Conservation (phyloP, 2,329 filamentous ascomycete genomes). For the Neurospora sp. region DNA sequence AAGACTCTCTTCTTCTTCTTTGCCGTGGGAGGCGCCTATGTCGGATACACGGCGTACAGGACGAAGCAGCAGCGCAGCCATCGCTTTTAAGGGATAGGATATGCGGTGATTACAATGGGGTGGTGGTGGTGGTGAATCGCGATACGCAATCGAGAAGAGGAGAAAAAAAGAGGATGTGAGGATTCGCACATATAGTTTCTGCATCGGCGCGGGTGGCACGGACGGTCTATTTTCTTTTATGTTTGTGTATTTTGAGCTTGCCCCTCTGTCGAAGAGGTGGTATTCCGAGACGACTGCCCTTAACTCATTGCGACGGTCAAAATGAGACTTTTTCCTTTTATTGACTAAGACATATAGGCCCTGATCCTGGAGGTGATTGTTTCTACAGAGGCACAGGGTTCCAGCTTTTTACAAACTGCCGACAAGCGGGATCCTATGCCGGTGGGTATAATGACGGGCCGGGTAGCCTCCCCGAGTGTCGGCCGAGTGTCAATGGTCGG, state of each 20-base stretch:
- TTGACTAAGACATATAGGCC: not conserved
- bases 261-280: not conserved
- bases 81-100: constrained; percentile 35
- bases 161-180: constrained; percentile 5
- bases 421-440: not conserved
- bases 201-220: constrained; percentile 11
- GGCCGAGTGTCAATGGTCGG: not conserved
- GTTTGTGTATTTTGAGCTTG: not conserved
- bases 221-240: constrained; percentile 3
- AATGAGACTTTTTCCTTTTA: constrained; percentile 1
- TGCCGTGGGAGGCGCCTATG: constrained; percentile 64
- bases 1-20: constrained; percentile 73
- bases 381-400: not conserved
- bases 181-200: constrained; percentile 9
- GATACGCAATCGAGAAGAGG: constrained; percentile 1
- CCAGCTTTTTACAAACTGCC: not conserved
- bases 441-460: not conserved
- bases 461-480: not conserved
- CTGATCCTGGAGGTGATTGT: not conserved
- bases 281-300: not conserved
- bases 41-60: constrained; percentile 78
- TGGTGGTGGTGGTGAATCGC: constrained; percentile 3
- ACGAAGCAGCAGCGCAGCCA: constrained; percentile 51
- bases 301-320: constrained; percentile 3
- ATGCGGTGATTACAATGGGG: not conserved